Conservation (phyloP, 129 eudicot genomes). For the Escallonia herrerae region DNA sequence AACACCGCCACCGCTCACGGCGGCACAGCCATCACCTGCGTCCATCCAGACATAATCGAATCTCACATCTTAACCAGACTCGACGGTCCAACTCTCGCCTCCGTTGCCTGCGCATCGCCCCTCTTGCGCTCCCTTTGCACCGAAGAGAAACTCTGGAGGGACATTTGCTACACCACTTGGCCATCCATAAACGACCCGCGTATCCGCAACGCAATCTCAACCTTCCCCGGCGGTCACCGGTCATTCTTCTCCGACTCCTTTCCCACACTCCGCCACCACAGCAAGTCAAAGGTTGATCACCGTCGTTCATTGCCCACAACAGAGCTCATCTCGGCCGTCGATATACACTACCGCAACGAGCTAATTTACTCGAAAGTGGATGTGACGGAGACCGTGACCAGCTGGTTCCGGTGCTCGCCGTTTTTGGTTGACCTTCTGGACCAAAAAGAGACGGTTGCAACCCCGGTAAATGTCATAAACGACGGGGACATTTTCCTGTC, state of each 20-base stretch:
- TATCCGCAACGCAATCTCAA: slow-evolving; percentile 16
- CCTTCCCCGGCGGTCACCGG: slow-evolving; percentile 33
- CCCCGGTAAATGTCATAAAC: neutral
- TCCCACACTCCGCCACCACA: slow-evolving; percentile 1
- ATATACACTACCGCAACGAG: slow-evolving; percentile 19
- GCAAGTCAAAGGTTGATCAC: neutral
- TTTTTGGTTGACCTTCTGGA: slow-evolving; percentile 11
- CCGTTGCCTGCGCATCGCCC: slow-evolving; percentile 29
- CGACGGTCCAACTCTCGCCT: slow-evolving; percentile 31
- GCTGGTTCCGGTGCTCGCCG: slow-evolving; percentile 3
- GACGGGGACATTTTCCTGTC: slow-evolving; percentile 1
- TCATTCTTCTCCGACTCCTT: slow-evolving; percentile 31
- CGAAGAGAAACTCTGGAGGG: slow-evolving; percentile 26
- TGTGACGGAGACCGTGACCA: slow-evolving; percentile 13
- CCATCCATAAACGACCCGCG: slow-evolving; percentile 29
- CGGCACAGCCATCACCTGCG: neutral
- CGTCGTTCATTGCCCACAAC: neutral
- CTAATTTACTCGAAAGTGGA: slow-evolving; percentile 14
- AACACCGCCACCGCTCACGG: neutral
- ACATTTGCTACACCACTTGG: slow-evolving; percentile 32
- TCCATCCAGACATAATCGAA: slow-evolving; percentile 13
- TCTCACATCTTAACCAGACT: slow-evolving; percentile 35
- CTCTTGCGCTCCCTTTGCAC: slow-evolving; percentile 14
- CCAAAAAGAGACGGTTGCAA: neutral
- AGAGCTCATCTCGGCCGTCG: slow-evolving; percentile 33